phyloP scores from a whole-genome alignment of 257 asterid genomes.

The Fraxinus anomala region DNA sequence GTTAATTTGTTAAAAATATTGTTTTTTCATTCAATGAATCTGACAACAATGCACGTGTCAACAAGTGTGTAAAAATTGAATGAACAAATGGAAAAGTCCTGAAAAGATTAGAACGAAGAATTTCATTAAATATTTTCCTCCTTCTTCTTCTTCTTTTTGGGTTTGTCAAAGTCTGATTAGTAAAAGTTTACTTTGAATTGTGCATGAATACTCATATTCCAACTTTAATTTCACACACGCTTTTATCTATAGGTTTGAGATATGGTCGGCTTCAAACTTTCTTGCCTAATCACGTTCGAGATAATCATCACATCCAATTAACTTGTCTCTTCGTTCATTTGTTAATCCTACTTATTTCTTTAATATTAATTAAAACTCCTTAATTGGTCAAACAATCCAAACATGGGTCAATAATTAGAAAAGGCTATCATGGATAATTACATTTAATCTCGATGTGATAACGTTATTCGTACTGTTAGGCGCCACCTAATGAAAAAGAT shows the following conservation, averaged over 20 bases:
- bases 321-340: neutral
- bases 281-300: conserved; percentile 5
- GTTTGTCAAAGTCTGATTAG: conserved; percentile 16
- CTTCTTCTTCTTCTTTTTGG: neutral
- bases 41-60: no score
- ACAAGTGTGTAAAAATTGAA: no score
- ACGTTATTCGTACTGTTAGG: conserved; percentile 36
- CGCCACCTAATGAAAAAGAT: conserved; percentile 21
- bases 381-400: neutral
- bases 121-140: neutral
- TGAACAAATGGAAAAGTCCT: no score
- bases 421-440: conserved; percentile 23
- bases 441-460: conserved; percentile 28
- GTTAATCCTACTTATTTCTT: neutral
- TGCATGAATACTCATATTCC: conserved; percentile 10
- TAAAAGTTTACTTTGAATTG: neutral
- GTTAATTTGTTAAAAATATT: no score
- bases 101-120: neutral
- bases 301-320: conserved; percentile 22
- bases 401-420: conserved; percentile 1
- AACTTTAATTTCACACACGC: neutral
- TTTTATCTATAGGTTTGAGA: neutral
- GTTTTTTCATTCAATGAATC: no score
- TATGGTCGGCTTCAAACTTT: conserved; percentile 13
- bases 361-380: neutral